These are phyloP conservation scores for Scedosporium boydii DNA, from an alignment of 2,329 filamentous ascomycete genomes.

Conservation along the genomic window DNA sequence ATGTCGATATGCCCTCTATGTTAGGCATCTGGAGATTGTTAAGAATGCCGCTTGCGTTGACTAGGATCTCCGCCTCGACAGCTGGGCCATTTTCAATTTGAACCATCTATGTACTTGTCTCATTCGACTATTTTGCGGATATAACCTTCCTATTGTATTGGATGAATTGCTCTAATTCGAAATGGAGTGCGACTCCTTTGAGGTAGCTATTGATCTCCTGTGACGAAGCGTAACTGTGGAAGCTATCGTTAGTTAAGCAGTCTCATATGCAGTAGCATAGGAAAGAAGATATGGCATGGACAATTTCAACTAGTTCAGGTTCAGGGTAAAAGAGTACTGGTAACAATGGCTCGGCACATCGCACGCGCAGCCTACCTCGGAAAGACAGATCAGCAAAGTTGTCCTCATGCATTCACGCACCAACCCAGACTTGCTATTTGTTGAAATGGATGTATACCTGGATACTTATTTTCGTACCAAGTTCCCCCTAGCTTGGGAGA, in stretches of 20 bases:
- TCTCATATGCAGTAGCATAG: neutral
- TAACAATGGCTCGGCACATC: slow-evolving; percentile 34
- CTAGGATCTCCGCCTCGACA: neutral
- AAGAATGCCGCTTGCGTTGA: neutral
- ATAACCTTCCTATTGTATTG: slow-evolving; percentile 11
- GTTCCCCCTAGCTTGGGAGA: slow-evolving; percentile 11
- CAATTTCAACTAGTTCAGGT: slow-evolving; percentile 28
- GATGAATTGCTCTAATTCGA: slow-evolving; percentile 21
- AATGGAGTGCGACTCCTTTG: slow-evolving; percentile 25
- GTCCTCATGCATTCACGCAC: slow-evolving; percentile 16
- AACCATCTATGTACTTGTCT: slow-evolving; percentile 22
- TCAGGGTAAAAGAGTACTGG: slow-evolving; percentile 31
- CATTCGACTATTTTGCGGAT: slow-evolving; percentile 25
- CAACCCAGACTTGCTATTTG: slow-evolving; percentile 16
- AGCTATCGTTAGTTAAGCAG: neutral
- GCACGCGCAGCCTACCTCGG: slow-evolving; percentile 23
- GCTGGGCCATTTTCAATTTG: slow-evolving; percentile 11
- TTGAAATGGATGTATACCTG: slow-evolving; percentile 23
- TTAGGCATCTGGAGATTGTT: neutral
- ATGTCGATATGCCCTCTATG: neutral
- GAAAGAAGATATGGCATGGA: neutral
- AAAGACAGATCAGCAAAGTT: slow-evolving; percentile 7
- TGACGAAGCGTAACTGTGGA: slow-evolving; percentile 22
- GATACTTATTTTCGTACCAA: slow-evolving; percentile 15
- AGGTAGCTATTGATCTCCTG: slow-evolving; percentile 29